phyloP scores from a whole-genome alignment of 129 eudicot species.

The Artemisia tridentata region DNA sequence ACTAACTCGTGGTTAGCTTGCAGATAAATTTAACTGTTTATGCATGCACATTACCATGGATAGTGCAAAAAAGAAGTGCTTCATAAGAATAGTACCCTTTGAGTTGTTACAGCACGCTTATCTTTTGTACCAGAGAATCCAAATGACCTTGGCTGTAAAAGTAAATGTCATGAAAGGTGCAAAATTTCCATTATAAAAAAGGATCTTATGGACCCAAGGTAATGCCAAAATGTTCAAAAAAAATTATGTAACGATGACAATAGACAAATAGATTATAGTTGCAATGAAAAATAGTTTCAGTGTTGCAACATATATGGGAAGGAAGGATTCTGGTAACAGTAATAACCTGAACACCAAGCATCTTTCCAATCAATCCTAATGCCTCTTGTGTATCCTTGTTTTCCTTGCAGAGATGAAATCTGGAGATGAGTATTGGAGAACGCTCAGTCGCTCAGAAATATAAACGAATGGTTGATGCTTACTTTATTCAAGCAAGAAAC shows the following conservation, averaged over 20 bases:
- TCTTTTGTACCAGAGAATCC: slow-evolving; percentile 99
- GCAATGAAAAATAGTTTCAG: slow-evolving; percentile 1
- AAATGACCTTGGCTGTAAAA: slow-evolving; percentile 85
- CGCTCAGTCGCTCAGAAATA: background rate
- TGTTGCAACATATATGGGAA: slow-evolving; percentile 7
- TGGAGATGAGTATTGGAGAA: slow-evolving; percentile 25
- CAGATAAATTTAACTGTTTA: background rate
- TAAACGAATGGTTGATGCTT: slow-evolving; percentile 8
- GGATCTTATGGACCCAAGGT: background rate
- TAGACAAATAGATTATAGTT: background rate
- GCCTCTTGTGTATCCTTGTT: slow-evolving; percentile 99
- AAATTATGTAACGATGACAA: background rate
- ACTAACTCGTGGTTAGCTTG: background rate
- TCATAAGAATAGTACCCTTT: slow-evolving; percentile 52
- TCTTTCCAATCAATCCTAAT: slow-evolving; percentile 81
- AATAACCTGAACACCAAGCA: slow-evolving; percentile 95
- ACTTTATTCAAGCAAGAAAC: slow-evolving; percentile 9
- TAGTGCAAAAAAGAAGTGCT: background rate
- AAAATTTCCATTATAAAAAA: background rate
- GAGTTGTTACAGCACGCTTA: slow-evolving; percentile 93
- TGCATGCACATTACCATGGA: background rate
- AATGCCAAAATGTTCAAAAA: slow-evolving; percentile 2
- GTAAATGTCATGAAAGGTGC: slow-evolving; percentile 13
- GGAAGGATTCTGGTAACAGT: slow-evolving; percentile 8
- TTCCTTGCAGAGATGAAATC: slow-evolving; percentile 98